Evolutionary conservation across 1,284 basidiomycete species (phyloP).

Genomic region (Ceratobasidium theobromae): DNA sequence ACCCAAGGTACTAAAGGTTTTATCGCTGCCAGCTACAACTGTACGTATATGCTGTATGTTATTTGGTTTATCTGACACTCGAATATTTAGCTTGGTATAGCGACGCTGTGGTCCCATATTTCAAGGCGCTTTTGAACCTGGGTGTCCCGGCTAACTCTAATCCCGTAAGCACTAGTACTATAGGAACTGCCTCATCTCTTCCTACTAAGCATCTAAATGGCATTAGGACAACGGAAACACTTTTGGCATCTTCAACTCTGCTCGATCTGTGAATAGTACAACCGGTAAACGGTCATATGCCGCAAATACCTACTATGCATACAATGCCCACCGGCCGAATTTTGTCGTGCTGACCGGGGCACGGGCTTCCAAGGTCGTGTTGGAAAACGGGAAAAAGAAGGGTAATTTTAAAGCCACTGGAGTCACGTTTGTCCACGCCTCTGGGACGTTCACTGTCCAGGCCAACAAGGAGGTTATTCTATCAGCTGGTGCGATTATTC

Average conservation of each 20-base stretch:
- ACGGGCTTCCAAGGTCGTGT: constrained; percentile 39
- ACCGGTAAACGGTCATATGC: constrained; percentile 41
- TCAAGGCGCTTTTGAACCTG: not conserved
- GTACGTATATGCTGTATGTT: constrained; percentile 36
- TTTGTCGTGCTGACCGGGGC: constrained; percentile 39
- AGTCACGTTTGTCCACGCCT: not conserved
- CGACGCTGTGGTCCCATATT: constrained; percentile 32
- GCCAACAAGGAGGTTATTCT: constrained; percentile 47
- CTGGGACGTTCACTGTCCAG: constrained; percentile 37
- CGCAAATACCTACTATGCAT: constrained; percentile 40
- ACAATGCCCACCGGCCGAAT: constrained; percentile 37
- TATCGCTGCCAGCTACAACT: constrained; percentile 40
- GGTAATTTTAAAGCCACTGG: constrained; percentile 45
- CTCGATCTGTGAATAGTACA: constrained; percentile 36
- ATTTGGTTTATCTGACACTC: constrained; percentile 34
- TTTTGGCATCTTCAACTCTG: constrained; percentile 24
- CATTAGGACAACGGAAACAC: not conserved
- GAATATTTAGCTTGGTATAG: constrained; percentile 30
- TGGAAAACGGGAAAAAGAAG: constrained; percentile 39
- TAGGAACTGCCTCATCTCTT: not conserved
- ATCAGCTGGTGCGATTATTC: constrained; percentile 41
- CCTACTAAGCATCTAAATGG: not conserved
- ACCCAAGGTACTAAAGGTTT: constrained; percentile 37
- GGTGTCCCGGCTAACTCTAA: constrained; percentile 10
- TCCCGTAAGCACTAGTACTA: constrained; percentile 8